These are phyloP conservation scores for Cercospora zeina DNA, from an alignment of 2,329 filamentous ascomycete genomes.

Conservation along the genomic window DNA sequence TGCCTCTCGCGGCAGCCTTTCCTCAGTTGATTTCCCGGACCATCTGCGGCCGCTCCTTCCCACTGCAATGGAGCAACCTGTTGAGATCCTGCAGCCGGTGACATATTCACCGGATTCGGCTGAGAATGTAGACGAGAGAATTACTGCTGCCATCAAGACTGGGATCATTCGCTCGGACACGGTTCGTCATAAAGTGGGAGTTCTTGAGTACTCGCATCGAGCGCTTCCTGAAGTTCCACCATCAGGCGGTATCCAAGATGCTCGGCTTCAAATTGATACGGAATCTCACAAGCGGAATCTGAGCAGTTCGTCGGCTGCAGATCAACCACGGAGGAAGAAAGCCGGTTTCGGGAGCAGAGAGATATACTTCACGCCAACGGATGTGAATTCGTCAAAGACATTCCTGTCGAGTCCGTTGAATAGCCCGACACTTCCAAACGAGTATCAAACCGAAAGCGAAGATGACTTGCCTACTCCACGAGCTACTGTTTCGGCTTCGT, in stretches of 20 bases:
- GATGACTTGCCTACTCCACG: constrained; percentile 22
- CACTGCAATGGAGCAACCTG: not conserved
- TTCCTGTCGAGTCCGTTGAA: constrained; percentile 32
- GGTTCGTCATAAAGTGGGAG: constrained; percentile 11
- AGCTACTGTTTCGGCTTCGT: constrained; percentile 6
- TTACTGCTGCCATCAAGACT: constrained; percentile 7
- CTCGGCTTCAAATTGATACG: constrained; percentile 16
- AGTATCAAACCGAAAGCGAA: constrained; percentile 12
- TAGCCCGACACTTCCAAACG: constrained; percentile 25
- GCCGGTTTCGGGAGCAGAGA: constrained; percentile 21
- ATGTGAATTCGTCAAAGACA: constrained; percentile 28
- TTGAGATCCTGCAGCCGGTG: constrained; percentile 20
- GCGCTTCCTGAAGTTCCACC: constrained; percentile 8
- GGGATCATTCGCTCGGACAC: constrained; percentile 15
- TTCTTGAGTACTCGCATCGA: constrained; percentile 11
- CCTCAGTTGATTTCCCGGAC: constrained; percentile 17
- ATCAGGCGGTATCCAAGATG: not conserved
- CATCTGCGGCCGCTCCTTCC: constrained; percentile 5
- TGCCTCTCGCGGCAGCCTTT: constrained; percentile 19
- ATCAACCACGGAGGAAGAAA: constrained; percentile 16
- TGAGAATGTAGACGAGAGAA: constrained; percentile 5
- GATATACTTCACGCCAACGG: constrained; percentile 35
- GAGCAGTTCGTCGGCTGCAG: constrained; percentile 16
- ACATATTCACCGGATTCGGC: constrained; percentile 19
- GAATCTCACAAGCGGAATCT: constrained; percentile 23